Evolutionary conservation across 1,284 basidiomycete species (phyloP).

Genomic region (Sphagnurus paluster): DNA sequence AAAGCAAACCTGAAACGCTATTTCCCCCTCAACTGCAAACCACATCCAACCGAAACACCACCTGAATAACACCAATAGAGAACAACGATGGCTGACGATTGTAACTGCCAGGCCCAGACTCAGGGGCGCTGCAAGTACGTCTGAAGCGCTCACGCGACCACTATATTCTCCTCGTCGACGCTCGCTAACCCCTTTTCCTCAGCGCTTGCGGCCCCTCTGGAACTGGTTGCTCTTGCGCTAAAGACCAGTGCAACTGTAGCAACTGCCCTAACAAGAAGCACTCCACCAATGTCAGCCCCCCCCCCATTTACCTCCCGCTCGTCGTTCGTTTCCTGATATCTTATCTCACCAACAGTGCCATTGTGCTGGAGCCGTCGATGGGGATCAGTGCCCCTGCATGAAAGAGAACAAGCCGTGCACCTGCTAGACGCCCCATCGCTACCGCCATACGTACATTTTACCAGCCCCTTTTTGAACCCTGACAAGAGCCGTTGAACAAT

Average conservation of each 20-base stretch:
- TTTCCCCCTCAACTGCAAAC: no score
- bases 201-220: slow-evolving; percentile 34
- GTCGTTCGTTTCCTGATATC: neutral
- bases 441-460: neutral
- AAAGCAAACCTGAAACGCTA: no score
- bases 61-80: no score
- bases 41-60: no score
- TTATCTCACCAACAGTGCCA: slow-evolving; percentile 9
- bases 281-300: slow-evolving; percentile 27
- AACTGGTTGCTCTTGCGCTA: slow-evolving; percentile 35
- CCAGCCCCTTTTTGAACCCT: no score
- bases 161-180: neutral
- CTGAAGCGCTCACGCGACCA: neutral
- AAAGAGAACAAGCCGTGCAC: slow-evolving; percentile 23
- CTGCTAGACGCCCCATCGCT: slow-evolving; percentile 16
- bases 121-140: neutral
- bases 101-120: no score
- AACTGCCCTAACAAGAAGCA: slow-evolving; percentile 38
- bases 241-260: slow-evolving; percentile 35
- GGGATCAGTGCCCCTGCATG: slow-evolving; percentile 32
- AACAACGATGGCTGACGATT: no score
- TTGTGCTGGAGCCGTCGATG: slow-evolving; percentile 28
- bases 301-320: neutral
- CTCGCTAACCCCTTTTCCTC: neutral
- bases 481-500: neutral